Evolutionary conservation across 169 alveolate genomes (phyloP), one percentile per base, ranked within the genome.

Genomic region (Plasmodium gallinaceum): DNA sequence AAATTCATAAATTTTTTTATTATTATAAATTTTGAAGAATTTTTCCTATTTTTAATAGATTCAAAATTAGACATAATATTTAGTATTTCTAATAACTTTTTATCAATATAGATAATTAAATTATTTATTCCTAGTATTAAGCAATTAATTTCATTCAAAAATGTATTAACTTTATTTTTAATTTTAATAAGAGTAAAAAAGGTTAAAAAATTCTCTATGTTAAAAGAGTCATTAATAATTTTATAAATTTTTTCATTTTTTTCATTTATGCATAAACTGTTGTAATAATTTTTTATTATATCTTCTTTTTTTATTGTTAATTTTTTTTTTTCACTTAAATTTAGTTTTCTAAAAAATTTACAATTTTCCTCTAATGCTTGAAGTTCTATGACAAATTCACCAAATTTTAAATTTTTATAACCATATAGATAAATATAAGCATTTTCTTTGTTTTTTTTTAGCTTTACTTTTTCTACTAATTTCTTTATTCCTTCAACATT

Each of bases 171-270:
- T 66, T 68, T 83, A 43, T 54, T 51, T 68, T 83, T 83, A 26
- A 83, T 68, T 57, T 57, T 83, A 52, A 83, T 10, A 46, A 68
- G 48, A 39, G 91, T 68, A 83, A 83, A 83, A 32, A 83, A 39
- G 51, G 51, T 18, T 39, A 60, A 54, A 51, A 83, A 83, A 42
- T 83, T 83, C 37, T 51, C 69, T 8, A 62, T 51, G 20, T 48
- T 83, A 7, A 83, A 61, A 4, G 51, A 76, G 24, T 16, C 46
- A 14, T 66, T 48, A 20, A 61, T 45, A 43, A 22, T 20, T 39
- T 52, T 54, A 22, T 22, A 37, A n/a, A 76, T 46, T 37, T 48
- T 14, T 12, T 76, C 62, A 32, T 32, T 61, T 22, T 64, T 37
- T n/a, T 10, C 66, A 14, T 14, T 24, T 12, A 24, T 64, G 14